These are phyloP conservation scores for Sanghuangporus baumii DNA, from an alignment of 1,284 basidiomycete species.

Conservation along the genomic window DNA sequence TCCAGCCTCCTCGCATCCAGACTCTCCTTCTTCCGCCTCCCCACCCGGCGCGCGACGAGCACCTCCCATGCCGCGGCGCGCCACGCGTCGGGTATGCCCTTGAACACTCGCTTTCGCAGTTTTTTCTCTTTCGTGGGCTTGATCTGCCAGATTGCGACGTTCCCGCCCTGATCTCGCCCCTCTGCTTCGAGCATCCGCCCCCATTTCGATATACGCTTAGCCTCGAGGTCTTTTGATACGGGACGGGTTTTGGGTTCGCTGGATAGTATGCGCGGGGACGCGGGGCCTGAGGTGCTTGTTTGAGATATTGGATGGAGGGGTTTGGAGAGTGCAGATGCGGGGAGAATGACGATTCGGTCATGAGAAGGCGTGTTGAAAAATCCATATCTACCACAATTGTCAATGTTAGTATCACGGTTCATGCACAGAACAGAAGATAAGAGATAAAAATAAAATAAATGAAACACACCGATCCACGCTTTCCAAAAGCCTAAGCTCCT, in stretches of 20 bases:
- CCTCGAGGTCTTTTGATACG: conserved; percentile 55
- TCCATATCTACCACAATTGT: conserved; percentile 61
- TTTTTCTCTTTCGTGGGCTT: conserved; percentile 57
- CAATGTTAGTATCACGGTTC: no score
- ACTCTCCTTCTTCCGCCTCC: conserved; percentile 36
- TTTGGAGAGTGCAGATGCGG: conserved; percentile 56
- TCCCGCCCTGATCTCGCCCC: conserved; percentile 68
- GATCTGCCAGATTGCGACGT: conserved; percentile 72
- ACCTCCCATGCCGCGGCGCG: conserved; percentile 88
- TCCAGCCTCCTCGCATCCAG: conserved; percentile 29
- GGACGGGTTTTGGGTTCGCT: conserved; percentile 41
- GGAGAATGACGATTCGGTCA: conserved; percentile 69
- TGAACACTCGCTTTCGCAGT: conserved; percentile 76
- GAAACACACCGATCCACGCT: conserved; percentile 72
- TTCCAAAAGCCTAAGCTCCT: conserved; percentile 64
- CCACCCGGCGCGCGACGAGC: conserved; percentile 46
- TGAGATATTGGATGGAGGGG: conserved; percentile 41
- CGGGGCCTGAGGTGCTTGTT: conserved; percentile 13
- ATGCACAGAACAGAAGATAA: no score
- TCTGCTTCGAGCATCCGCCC: conserved; percentile 75
- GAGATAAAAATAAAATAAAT: not conserved
- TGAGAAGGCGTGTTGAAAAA: conserved; percentile 76
- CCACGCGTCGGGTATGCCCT: conserved; percentile 97
- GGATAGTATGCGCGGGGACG: conserved; percentile 34
- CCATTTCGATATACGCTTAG: conserved; percentile 79